Percentiles rank a stretch among this genome's conserved stretches.
These are phyloP conservation scores for Musa troglodytarum DNA, from an alignment of 176 grass and related monocot genomes.

Conservation along the genomic window DNA sequence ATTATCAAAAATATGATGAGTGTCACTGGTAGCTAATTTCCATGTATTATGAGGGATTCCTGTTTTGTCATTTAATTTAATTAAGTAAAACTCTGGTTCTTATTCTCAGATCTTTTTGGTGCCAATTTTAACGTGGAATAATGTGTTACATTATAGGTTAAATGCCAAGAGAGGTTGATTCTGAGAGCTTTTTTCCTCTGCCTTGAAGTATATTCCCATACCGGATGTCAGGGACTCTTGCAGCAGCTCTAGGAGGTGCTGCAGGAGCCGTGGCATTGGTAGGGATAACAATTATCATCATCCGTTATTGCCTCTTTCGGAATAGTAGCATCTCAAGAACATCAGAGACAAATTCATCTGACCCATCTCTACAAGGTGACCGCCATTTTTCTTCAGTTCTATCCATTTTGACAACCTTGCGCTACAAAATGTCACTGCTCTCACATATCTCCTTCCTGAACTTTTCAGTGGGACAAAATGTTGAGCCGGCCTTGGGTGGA, in stretches of 20 bases:
- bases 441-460: neutral
- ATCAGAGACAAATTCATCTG: constrained; percentile 72
- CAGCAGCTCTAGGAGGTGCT: constrained; percentile 65
- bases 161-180: constrained; percentile 1
- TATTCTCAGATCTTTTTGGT: too few species aligned
- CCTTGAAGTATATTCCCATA: constrained; percentile 8
- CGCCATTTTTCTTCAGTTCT: constrained; percentile 7
- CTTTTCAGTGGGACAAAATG: neutral
- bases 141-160: neutral
- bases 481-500: constrained; percentile 20
- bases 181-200: neutral
- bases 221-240: constrained; percentile 79
- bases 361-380: constrained; percentile 58
- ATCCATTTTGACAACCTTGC: neutral
- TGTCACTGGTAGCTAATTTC: neutral
- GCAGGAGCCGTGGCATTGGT: constrained; percentile 58
- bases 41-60: too few species aligned
- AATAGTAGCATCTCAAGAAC: constrained; percentile 48
- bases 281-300: constrained; percentile 27
- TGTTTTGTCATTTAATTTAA: too few species aligned
- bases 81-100: too few species aligned
- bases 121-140: too few species aligned
- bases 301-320: constrained; percentile 30
- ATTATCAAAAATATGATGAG: neutral
- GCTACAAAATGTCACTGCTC: neutral